phyloP scores from a whole-genome alignment of 2,329 filamentous ascomycete species.

The Penicillium occitanis region DNA sequence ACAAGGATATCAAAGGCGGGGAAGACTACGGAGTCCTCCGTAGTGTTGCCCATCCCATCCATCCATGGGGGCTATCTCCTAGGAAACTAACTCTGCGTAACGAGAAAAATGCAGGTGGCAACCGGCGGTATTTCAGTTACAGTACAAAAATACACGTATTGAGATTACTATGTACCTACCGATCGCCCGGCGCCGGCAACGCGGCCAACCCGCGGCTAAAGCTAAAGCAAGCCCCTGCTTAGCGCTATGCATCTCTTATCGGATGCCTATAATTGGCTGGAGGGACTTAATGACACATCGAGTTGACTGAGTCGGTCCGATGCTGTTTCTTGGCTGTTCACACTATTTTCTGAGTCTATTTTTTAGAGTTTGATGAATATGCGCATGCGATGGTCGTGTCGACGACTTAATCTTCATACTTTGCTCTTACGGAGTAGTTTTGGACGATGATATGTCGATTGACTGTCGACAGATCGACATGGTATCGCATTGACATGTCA shows the following conservation, averaged over 20 bases:
- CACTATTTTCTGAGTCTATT: not conserved
- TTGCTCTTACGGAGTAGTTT: not conserved
- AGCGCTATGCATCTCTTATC: conserved; percentile 19
- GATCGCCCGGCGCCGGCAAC: conserved; percentile 12
- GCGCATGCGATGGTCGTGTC: not conserved
- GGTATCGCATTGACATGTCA: not conserved
- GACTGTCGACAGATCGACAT: not conserved
- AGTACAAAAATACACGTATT: too few species aligned
- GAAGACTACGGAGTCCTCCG: not conserved
- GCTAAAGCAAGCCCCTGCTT: conserved; percentile 6
- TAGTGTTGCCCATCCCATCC: not conserved
- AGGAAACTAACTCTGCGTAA: conserved; percentile 4
- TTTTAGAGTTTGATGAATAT: not conserved
- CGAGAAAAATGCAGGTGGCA: not conserved
- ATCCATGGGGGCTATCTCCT: not conserved
- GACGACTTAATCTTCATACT: not conserved
- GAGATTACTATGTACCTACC: not conserved
- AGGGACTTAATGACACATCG: conserved; percentile 17
- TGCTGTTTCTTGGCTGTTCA: conserved; percentile 4
- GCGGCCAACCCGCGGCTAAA: conserved; percentile 6
- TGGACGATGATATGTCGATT: not conserved
- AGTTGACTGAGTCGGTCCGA: conserved; percentile 19
- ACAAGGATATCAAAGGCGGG: conserved; percentile 10
- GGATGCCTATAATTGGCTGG: conserved; percentile 2
- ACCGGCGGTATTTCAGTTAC: conserved; percentile 1